phyloP scores from a whole-genome alignment of 805 yeast genomes.

The Candida chilensis region DNA sequence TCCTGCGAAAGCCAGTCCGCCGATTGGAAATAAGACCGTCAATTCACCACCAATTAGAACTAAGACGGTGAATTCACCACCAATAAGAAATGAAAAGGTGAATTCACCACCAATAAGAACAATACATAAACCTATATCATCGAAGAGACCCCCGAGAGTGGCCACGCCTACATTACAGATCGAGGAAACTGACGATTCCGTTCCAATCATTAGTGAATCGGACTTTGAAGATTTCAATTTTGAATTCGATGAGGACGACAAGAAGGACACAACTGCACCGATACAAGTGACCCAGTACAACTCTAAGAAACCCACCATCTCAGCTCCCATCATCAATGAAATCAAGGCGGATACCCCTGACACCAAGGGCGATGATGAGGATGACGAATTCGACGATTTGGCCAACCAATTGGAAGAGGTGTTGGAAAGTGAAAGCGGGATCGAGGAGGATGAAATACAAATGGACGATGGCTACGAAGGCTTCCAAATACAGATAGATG shows the following conservation, averaged over 20 bases:
- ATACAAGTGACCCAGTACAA: too few species aligned
- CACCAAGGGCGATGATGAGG: too few species aligned
- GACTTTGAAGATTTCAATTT: slow-evolving; percentile 2
- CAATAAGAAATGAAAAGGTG: too few species aligned
- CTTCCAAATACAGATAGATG: neutral
- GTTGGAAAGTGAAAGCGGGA: too few species aligned
- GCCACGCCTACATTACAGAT: neutral
- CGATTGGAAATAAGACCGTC: too few species aligned
- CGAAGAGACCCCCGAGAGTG: neutral
- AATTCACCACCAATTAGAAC: too few species aligned
- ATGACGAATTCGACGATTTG: slow-evolving; percentile 1
- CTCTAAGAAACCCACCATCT: too few species aligned
- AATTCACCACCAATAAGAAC: neutral
- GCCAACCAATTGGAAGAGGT: slow-evolving; percentile 1
- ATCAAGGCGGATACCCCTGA: too few species aligned
- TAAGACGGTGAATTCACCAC: too few species aligned
- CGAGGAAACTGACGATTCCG: slow-evolving; percentile 1
- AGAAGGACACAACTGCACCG: neutral
- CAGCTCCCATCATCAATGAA: too few species aligned
- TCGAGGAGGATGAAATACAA: neutral
- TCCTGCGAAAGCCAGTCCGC: too few species aligned
- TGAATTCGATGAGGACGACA: slow-evolving; percentile 1
- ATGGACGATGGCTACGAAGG: neutral
- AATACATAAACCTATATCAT: neutral
- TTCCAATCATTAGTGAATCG: neutral